Evolutionary conservation across 352 stramenopile genomes (phyloP).

Genomic region (Pythium brachiatum): DNA sequence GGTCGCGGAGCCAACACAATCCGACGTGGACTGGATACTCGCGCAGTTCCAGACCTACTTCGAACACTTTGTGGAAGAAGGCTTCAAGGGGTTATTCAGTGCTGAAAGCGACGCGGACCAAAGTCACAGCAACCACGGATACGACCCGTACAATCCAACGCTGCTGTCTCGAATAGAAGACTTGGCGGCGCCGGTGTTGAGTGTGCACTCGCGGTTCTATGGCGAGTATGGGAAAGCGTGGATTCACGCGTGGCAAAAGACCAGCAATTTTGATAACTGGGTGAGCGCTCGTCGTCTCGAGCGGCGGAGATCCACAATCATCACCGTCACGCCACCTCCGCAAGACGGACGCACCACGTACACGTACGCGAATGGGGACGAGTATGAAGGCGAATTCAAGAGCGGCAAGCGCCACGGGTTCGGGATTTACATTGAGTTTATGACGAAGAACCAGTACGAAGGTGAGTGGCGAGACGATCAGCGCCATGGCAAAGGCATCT

Average conservation of each 20-base stretch:
- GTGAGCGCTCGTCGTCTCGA: constrained; percentile 31
- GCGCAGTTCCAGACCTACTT: constrained; percentile 63
- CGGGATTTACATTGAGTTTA: constrained; percentile 70
- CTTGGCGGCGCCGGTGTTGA: constrained; percentile 43
- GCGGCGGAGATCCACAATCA: constrained; percentile 27
- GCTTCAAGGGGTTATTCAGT: constrained; percentile 29
- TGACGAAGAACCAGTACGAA: constrained; percentile 78
- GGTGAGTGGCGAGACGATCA: constrained; percentile 64
- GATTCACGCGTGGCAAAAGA: constrained; percentile 63
- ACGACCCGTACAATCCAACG: constrained; percentile 40
- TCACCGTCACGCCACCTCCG: constrained; percentile 27
- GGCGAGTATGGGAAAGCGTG: constrained; percentile 58
- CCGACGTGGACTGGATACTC: constrained; percentile 61
- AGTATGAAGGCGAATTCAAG: constrained; percentile 74
- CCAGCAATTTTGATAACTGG: constrained; percentile 61
- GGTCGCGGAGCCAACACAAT: constrained; percentile 24
- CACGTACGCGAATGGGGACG: constrained; percentile 69
- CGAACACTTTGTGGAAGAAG: constrained; percentile 49
- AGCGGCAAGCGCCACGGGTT: constrained; percentile 66
- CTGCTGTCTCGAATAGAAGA: constrained; percentile 55
- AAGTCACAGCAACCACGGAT: background rate
- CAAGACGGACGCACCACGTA: constrained; percentile 45
- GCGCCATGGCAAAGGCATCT: constrained; percentile 66
- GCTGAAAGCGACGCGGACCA: background rate
- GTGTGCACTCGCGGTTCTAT: constrained; percentile 41